Conservation (phyloP, 176 grass and related monocot species). For the Aechmea fasciata region DNA sequence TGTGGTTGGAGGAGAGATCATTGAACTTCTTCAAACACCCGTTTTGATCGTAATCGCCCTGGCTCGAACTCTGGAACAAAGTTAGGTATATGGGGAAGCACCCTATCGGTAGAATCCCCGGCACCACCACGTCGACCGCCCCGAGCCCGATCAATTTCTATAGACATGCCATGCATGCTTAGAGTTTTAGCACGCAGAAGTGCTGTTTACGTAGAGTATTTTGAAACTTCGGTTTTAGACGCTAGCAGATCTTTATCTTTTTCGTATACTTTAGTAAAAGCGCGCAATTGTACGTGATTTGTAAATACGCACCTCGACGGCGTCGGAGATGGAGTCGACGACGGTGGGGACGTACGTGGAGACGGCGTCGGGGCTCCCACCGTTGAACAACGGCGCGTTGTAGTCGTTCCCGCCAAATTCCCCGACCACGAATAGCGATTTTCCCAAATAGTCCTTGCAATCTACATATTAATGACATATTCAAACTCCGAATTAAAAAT, state of each 20-base stretch:
- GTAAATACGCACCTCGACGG: conserved; percentile 40
- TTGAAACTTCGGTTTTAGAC: not conserved
- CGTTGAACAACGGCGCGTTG: conserved; percentile 52
- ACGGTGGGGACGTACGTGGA: conserved; percentile 43
- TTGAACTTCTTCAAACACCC: conserved; percentile 62
- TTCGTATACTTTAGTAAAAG: too few species aligned
- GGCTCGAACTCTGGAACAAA: conserved; percentile 38
- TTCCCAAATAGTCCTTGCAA: conserved; percentile 46
- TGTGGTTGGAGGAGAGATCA: conserved; percentile 55
- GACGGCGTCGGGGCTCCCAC: conserved; percentile 34
- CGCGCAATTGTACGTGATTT: too few species aligned
- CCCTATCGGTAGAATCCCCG: conserved; percentile 62
- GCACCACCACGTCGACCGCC: conserved; percentile 60
- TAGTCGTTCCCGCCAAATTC: conserved; percentile 89
- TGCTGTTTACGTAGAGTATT: not conserved
- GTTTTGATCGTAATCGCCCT: conserved; percentile 45
- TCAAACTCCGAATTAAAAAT: not conserved
- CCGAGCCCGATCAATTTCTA: conserved; percentile 55
- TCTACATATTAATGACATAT: conserved; percentile 16
- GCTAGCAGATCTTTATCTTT: too few species aligned
- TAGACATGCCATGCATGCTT: not conserved
- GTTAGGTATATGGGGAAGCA: conserved; percentile 80
- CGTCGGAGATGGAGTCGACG: conserved; percentile 34
- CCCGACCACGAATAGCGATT: conserved; percentile 46
- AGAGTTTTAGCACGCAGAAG: not conserved